Evolutionary conservation across 2,329 filamentous ascomycete genomes (phyloP), one percentile per base, ranked within the genome.

Genomic region (Rutstroemia sp.): DNA sequence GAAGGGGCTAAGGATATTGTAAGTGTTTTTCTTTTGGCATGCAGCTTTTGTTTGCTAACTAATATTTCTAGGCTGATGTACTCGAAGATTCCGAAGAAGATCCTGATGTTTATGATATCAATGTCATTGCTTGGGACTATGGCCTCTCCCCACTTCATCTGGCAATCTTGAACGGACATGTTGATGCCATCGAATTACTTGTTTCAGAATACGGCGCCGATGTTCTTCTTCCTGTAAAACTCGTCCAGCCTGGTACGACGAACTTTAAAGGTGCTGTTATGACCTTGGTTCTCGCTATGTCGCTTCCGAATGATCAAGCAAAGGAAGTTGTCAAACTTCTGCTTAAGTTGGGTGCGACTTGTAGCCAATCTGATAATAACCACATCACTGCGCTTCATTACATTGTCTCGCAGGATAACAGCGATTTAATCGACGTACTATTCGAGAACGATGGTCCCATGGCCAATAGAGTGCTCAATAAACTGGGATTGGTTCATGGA

Each of bases 91-190:
- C 80, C 21, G 77, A 82, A 1, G 78, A 86, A 9, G 86, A 88
- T 19, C 88, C 89, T 0, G 89, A 95, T 70, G 80, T 92, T 52
- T 92, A 88, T 69, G 83, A 94, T 62, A 78, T 92, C 58, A 85
- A 95, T 62, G 80, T 87, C 1, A 68, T 88, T n/a, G 82, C 88
- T 1, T 95, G 90, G 90, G 90, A 95, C 64, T 80, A 78, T 5
- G 82, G 85, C 4, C 81, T 83, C 57, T 87, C 86, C 12, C 83
- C 90, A 1, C 76, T 95, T 5, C 90, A 95, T 69, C 77, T 91
- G 27, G 90, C 90, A 7, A 90, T 95, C 59, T 69, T 88, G 1
- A 81, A 82, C 58, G 89, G 88, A 0, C 85, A 92, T 62, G 74
- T 80, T 25, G 79, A 86, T 4, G 80, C 84, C 10, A 87, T 92